phyloP scores from a whole-genome alignment of 495 filamentous ascomycete genomes.

The Glonium stellatum region DNA sequence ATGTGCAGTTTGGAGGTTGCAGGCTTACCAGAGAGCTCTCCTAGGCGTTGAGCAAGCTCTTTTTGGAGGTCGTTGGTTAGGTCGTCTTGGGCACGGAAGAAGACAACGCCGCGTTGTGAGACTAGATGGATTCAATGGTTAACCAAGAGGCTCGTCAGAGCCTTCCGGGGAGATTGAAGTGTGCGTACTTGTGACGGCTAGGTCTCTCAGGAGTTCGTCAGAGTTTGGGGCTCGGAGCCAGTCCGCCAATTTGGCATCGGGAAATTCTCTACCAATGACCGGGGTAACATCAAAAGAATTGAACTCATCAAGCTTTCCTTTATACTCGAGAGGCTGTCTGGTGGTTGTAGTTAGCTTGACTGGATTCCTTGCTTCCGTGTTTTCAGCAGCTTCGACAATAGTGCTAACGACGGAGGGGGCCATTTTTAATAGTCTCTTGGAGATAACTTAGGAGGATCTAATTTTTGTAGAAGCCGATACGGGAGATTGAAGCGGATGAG shows the following conservation, averaged over 20 bases:
- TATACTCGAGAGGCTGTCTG: too few species aligned
- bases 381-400: too few species aligned
- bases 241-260: conserved; percentile 10
- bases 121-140: conserved; percentile 41
- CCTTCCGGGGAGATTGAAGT: neutral
- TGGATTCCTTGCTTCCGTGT: too few species aligned
- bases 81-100: conserved; percentile 68
- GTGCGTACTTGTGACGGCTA: conserved; percentile 14
- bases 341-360: too few species aligned
- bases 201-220: conserved; percentile 15
- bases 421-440: too few species aligned
- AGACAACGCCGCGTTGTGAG: conserved; percentile 73
- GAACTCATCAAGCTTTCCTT: too few species aligned
- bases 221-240: conserved; percentile 43
- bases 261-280: conserved; percentile 18
- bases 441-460: too few species aligned
- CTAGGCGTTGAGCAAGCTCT: conserved; percentile 58
- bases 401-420: too few species aligned
- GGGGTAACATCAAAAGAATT: conserved; percentile 15
- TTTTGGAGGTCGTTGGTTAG: conserved; percentile 61
- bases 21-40: conserved; percentile 50
- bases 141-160: neutral
- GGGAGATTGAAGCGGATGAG: too few species aligned
- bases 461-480: too few species aligned
- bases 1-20: conserved; percentile 52